Evolutionary conservation across 305 asterid genomes (phyloP), one percentile per base, ranked within the genome.

Genomic region (Withania somnifera): DNA sequence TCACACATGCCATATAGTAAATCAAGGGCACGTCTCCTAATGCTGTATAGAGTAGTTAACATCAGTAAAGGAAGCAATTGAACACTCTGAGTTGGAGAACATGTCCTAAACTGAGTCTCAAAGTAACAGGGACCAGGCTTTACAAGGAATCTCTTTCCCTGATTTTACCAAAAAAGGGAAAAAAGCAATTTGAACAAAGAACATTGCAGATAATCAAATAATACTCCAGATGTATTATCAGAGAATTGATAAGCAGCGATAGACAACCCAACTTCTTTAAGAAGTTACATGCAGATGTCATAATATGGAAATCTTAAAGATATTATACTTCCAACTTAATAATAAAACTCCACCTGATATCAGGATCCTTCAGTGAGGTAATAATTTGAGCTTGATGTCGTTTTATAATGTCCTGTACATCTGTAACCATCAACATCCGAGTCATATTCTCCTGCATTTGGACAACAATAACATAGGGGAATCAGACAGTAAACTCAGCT

Each of bases 311-410:
- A 38, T 67, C n/a, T 19, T 10, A 38, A 36, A 38, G 38, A 38
- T 17, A 38, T 32, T 19, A 38, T 11, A 68, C 30, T 19, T 68
- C 77, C 54, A 68, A 68, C 19, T 40, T 19, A 34, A 50, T 54
- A 50, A n/a, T 10, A 45, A 75, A 60, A 61, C 80, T 57, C 19
- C 66, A 97, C 99, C 99, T 97, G 91, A 95, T 95, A 90, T 97
- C 99, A 83, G 99, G 98, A 89, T 97, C 99, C 92, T 97, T 97
- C 79, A 97, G 88, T 42, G 99, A 97, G 77, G 99, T 97, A 79
- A 97, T 93, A 82, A 97, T 97, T 91, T 97, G 99, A 61, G 98
- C 96, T 92, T 97, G 98, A 89, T 97, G 99, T 88, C 98, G 92
- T 91, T 97, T 95, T 81, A 97, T 97, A 53, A 97, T 95, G 82